These are phyloP conservation scores for Trichopus zeylanicus DNA, from an alignment of 116 monocot genomes.

Conservation along the genomic window DNA sequence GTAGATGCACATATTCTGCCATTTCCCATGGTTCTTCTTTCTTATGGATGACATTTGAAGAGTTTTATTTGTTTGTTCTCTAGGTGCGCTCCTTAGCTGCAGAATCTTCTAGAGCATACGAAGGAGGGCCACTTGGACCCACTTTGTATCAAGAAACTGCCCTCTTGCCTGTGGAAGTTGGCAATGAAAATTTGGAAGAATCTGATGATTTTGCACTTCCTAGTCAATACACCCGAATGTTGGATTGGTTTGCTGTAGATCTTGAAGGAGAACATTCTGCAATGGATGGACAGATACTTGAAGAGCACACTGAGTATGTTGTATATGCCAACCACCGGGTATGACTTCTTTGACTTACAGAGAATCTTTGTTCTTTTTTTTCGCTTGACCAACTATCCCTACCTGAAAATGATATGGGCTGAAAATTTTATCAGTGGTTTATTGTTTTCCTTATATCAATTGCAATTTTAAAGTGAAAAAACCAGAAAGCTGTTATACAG, in stretches of 20 bases:
- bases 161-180: slow-evolving; percentile 12
- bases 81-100: slow-evolving; percentile 95
- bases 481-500: too few species aligned
- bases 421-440: too few species aligned
- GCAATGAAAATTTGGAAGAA: slow-evolving; percentile 10
- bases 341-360: slow-evolving; percentile 3
- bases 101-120: slow-evolving; percentile 86
- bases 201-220: slow-evolving; percentile 38
- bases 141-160: slow-evolving; percentile 74
- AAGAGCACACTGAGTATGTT: slow-evolving; percentile 96
- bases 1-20: too few species aligned
- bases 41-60: neutral
- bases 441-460: too few species aligned
- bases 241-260: slow-evolving; percentile 97
- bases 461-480: too few species aligned
- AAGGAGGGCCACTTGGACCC: slow-evolving; percentile 77
- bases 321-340: slow-evolving; percentile 91
- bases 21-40: too few species aligned
- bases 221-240: slow-evolving; percentile 38
- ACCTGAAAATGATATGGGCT: too few species aligned
- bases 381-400: too few species aligned
- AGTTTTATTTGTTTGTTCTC: slow-evolving; percentile 9
- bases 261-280: slow-evolving; percentile 97
- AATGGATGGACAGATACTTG: slow-evolving; percentile 88
- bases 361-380: neutral